Conservation (phyloP, 345 rosid genomes). For the Excoecaria agallocha region DNA sequence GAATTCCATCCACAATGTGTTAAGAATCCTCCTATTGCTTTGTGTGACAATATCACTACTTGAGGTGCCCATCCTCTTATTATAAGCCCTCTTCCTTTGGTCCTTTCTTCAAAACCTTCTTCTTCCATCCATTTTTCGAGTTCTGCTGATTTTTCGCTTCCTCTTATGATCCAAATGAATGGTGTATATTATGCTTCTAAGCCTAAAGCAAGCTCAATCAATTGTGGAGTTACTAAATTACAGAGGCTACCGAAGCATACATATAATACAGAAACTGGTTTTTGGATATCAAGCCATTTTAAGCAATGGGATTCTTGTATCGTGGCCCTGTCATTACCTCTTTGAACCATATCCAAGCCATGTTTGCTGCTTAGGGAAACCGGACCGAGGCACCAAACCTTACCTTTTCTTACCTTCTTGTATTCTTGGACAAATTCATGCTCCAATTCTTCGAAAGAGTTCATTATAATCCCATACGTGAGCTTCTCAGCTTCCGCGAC, state of each 20-base stretch:
- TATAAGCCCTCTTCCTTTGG: constrained; percentile 9
- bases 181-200: constrained; percentile 17
- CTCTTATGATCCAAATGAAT: constrained; percentile 16
- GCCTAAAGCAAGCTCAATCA: constrained; percentile 16
- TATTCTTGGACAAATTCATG: not conserved
- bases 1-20: no score
- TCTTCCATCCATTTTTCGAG: not conserved
- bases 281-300: not conserved
- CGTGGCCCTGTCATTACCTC: constrained; percentile 2
- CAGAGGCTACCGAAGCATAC: constrained; percentile 16
- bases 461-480: constrained; percentile 4
- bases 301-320: not conserved
- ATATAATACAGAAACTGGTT: constrained; percentile 6
- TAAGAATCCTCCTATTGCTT: no score
- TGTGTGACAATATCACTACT: not conserved
- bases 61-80: constrained; percentile 19
- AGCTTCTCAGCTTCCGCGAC: not conserved
- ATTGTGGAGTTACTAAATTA: not conserved
- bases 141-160: constrained; percentile 1
- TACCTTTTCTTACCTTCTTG: not conserved
- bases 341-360: constrained; percentile 1
- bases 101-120: constrained; percentile 11
- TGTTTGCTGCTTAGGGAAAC: constrained; percentile 11
- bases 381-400: constrained; percentile 19
- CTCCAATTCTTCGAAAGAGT: constrained; percentile 18